phyloP scores from a whole-genome alignment of 345 rosid genomes.

The Raphanus raphanistrum region DNA sequence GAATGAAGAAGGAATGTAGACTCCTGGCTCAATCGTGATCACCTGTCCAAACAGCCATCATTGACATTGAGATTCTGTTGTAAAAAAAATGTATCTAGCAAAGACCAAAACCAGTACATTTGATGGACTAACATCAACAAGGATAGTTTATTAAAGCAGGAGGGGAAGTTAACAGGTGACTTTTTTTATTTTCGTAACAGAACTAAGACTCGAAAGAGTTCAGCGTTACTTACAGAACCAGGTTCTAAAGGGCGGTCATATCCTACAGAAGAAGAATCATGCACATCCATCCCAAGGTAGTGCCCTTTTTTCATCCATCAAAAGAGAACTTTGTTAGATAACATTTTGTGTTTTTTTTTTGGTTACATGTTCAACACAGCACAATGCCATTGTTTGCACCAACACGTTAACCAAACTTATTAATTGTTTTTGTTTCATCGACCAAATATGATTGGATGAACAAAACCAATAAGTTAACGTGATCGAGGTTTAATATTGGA shows the following conservation, averaged over 20 bases:
- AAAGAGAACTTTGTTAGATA: constrained; percentile 27
- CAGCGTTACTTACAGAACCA: constrained; percentile 74
- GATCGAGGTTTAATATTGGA: constrained; percentile 12
- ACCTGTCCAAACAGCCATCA: constrained; percentile 53
- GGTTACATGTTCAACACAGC: constrained; percentile 12
- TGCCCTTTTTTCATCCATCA: constrained; percentile 61
- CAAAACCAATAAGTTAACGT: not conserved
- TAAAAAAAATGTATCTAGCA: not conserved
- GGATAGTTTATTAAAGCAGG: not conserved
- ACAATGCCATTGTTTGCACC: not conserved
- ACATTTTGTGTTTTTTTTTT: not conserved
- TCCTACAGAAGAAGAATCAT: constrained; percentile 75
- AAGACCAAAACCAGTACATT: constrained; percentile 1
- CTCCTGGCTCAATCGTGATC: constrained; percentile 95
- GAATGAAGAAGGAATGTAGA: constrained; percentile 68
- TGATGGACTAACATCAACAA: constrained; percentile 13
- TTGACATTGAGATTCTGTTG: not conserved
- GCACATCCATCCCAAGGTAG: constrained; percentile 98
- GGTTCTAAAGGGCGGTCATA: constrained; percentile 78
- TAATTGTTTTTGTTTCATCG: not conserved
- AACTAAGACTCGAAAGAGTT: constrained; percentile 7
- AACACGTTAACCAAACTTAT: not conserved
- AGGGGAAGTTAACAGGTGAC: not conserved
- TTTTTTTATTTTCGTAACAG: too few species aligned
- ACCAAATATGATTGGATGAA: not conserved